Percentiles rank a stretch among this genome's conserved stretches.
Conservation (phyloP, 352 stramenopile species). For the Phytophthora ohioensis region DNA sequence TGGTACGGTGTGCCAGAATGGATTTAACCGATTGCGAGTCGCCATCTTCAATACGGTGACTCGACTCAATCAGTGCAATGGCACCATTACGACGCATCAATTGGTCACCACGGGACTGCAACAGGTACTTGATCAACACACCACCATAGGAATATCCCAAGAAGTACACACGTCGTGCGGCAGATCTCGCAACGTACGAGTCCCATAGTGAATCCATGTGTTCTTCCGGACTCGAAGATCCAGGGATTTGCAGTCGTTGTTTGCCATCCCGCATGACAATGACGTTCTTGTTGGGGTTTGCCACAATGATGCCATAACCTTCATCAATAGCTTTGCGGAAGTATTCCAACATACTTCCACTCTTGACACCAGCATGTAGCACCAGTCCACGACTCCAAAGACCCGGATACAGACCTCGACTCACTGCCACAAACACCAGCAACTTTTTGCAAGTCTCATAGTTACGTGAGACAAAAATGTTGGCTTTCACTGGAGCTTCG, state of each 20-base stretch:
- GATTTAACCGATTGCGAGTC: constrained; percentile 89
- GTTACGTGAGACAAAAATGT: constrained; percentile 86
- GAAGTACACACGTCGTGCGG: constrained; percentile 83
- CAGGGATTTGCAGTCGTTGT: constrained; percentile 83
- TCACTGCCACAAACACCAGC: constrained; percentile 88
- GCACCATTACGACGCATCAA: constrained; percentile 88
- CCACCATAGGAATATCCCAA: constrained; percentile 90
- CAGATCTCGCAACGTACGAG: constrained; percentile 68
- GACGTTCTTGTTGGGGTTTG: constrained; percentile 92
- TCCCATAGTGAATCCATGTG: constrained; percentile 92
- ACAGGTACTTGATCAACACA: constrained; percentile 89
- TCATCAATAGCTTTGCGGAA: constrained; percentile 89
- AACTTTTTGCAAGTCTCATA: constrained; percentile 85
- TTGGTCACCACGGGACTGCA: constrained; percentile 87
- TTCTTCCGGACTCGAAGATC: constrained; percentile 85
- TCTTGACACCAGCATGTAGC: constrained; percentile 87
- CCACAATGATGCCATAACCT: constrained; percentile 88
- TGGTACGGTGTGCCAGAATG: constrained; percentile 87
- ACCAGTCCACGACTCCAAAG: constrained; percentile 89
- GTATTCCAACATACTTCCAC: constrained; percentile 90
- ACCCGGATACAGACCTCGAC: constrained; percentile 79
- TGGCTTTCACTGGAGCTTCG: constrained; percentile 69
- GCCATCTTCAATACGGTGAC: constrained; percentile 86
- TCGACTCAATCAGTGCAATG: constrained; percentile 89
- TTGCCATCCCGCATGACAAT: constrained; percentile 85